Evolutionary conservation across 345 rosid genomes (phyloP), one percentile per base, ranked within the genome.

Genomic region (Pseudoturritis turrita): DNA sequence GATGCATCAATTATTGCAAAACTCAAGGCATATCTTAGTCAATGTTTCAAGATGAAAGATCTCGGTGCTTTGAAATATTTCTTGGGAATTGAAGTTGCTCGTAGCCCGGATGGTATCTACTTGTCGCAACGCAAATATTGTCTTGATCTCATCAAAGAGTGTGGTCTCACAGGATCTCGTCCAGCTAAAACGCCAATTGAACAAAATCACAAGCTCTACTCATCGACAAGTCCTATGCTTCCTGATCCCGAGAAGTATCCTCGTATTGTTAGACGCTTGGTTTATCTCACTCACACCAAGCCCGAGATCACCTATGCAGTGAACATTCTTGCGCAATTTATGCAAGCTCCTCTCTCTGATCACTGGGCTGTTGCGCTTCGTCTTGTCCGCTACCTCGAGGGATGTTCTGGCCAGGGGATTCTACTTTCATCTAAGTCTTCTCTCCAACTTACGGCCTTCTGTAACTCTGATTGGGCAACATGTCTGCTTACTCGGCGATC

Each of bases 1-100:
- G 14, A 51, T 13, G 0, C 10, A 0, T 0, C 1, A 0, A 3
- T 12, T 0, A 51, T 51, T 13, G 2, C 57, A 0, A 6, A 3
- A 1, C 25, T 25, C 0, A 51, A 51, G 2, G 15, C 33, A 0
- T 51, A 51, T 25, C 35, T 51, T 0, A 12, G 0, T 14, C 8
- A 3, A 0, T 51, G 57, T 3, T 25, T 13, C 1, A 15, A 51
- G 0, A 51, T 25, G 35, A 25, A 51, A 3, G 31, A 51, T 7
- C n/a, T 51, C 8, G 35, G 57, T 1, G 2, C 7, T 1, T 3
- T 51, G 1, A 14, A 13, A 0, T 51, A 25, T 6, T 51, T 51
- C 1, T 17, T 51, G 0, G 57, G 35, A 0, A 6, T 51, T 12
- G 57, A 51, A 7, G 57, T 25, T 2, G 2, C 35, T 1, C 18